Evolutionary conservation across 2,329 filamentous ascomycete genomes (phyloP), one percentile per base, ranked within the genome.

Genomic region (Fusarium nematophilum): DNA sequence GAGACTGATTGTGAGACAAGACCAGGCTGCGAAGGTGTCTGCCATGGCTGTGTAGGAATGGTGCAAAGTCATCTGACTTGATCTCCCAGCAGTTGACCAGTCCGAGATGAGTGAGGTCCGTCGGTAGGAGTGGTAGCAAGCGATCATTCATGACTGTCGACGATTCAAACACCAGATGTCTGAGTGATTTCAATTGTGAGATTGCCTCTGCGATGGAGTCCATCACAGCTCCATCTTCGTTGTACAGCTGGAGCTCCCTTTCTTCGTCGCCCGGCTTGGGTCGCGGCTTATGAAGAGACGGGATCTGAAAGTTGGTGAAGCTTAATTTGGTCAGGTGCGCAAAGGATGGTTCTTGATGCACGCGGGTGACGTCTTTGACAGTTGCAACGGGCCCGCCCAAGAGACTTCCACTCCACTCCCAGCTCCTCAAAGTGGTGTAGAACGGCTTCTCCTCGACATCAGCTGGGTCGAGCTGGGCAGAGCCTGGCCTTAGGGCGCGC

Each of bases 81-180:
- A 97, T 76, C 58, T 90, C 86, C 76, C 89, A 88, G 70, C 93
- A 97, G 66, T 95, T 94, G 62, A 88, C 86, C 13, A 97, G 79
- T 61, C 89, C 89, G 4, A 98, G 80, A 38, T 85, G 84, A 38
- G 82, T 77, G 15, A 98, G 79, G 4, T 79, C 83, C 9, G 77
- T 80, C 1, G 93, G 92, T 6, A 97, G 76, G 4, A 85, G 78
- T 2, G 84, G 81, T n/a, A 97, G 78, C 14, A 96, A 80, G 8
- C 81, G 79, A 7, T 86, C 83, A 68, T 90, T 90, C 53, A 92
- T 83, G 27, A 91, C 80, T 3, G 87, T 89, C 36, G 89, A 96
- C 7, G 89, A 89, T 68, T 93, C 87, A 62, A 97, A 88, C 2
- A 87, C 80, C 9, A 97, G 77, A 49, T 88, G 84, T 49, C 82